Conservation (phyloP, 2,329 filamentous ascomycete species). For the Scytalidium lignicola region DNA sequence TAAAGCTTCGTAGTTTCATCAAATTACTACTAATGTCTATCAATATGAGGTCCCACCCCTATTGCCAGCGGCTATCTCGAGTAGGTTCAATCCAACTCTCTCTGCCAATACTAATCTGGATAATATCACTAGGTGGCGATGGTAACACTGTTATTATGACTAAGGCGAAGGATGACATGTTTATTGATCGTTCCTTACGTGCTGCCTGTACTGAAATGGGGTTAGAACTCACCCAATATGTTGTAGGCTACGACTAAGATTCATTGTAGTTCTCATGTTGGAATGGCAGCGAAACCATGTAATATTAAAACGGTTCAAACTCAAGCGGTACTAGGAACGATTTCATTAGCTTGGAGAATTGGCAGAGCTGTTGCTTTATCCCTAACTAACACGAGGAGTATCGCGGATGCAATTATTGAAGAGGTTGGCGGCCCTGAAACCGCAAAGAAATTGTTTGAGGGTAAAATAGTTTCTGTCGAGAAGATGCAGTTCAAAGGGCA, state of each 20-base stretch:
- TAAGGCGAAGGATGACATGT: slow-evolving; percentile 38
- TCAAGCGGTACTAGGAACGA: slow-evolving; percentile 41
- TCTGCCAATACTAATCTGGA: too few species aligned
- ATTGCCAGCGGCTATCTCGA: slow-evolving; percentile 23
- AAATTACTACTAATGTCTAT: slow-evolving; percentile 44
- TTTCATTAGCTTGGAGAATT: slow-evolving; percentile 44
- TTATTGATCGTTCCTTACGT: slow-evolving; percentile 45
- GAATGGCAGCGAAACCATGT: too few species aligned
- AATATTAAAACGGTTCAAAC: too few species aligned
- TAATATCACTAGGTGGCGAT: too few species aligned
- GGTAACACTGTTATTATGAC: slow-evolving; percentile 41
- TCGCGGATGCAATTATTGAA: slow-evolving; percentile 53
- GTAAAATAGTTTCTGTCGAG: slow-evolving; percentile 58
- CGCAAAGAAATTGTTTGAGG: slow-evolving; percentile 54
- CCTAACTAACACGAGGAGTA: slow-evolving; percentile 41
- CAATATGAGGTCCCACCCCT: background rate
- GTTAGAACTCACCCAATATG: too few species aligned
- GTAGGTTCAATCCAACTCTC: too few species aligned
- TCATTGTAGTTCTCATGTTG: too few species aligned
- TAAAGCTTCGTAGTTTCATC: too few species aligned
- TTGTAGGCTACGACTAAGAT: too few species aligned
- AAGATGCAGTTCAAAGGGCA: slow-evolving; percentile 50
- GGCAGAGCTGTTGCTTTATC: slow-evolving; percentile 51
- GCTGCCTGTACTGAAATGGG: slow-evolving; percentile 51
- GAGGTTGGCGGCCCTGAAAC: slow-evolving; percentile 48